Percentiles rank a stretch among this genome's conserved stretches.
phyloP scores from a whole-genome alignment of 805 yeast species.

The Kazachstania psychrophila region DNA sequence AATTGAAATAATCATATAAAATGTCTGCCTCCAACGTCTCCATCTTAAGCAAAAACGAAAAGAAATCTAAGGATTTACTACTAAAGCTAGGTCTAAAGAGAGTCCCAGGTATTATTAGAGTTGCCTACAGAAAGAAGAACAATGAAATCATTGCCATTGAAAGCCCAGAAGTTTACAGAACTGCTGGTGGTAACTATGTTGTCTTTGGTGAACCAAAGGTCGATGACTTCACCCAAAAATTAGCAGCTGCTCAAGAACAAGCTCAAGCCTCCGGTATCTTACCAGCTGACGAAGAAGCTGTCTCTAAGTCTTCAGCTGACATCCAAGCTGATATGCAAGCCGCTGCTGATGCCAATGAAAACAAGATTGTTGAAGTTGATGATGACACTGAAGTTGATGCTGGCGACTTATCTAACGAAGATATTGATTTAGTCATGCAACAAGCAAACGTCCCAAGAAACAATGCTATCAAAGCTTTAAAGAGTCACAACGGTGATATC shows the following conservation, averaged over 20 bases:
- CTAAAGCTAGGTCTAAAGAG: slow-evolving; percentile 82
- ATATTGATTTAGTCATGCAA: slow-evolving; percentile 77
- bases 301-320: slow-evolving; percentile 60
- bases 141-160: slow-evolving; percentile 87
- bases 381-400: slow-evolving; percentile 74
- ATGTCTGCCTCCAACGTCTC: slow-evolving; percentile 34
- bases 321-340: slow-evolving; percentile 77
- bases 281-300: slow-evolving; percentile 38
- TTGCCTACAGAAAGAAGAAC: slow-evolving; percentile 89
- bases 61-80: slow-evolving; percentile 88
- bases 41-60: slow-evolving; percentile 81
- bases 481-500: slow-evolving; percentile 82
- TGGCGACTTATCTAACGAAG: slow-evolving; percentile 72
- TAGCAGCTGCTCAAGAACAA: slow-evolving; percentile 69
- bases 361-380: slow-evolving; percentile 35
- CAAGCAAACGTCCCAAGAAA: slow-evolving; percentile 85
- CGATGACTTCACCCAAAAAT: slow-evolving; percentile 84
- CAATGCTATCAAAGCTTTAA: slow-evolving; percentile 87
- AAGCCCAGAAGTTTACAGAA: slow-evolving; percentile 89
- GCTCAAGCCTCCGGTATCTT: slow-evolving; percentile 41
- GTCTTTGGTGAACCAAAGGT: slow-evolving; percentile 97
- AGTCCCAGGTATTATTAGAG: slow-evolving; percentile 88
- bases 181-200: slow-evolving; percentile 86
- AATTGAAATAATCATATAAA: no score
- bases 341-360: slow-evolving; percentile 39